phyloP scores from a whole-genome alignment of 2,329 filamentous ascomycete genomes.

The Biscogniauxia sp. region DNA sequence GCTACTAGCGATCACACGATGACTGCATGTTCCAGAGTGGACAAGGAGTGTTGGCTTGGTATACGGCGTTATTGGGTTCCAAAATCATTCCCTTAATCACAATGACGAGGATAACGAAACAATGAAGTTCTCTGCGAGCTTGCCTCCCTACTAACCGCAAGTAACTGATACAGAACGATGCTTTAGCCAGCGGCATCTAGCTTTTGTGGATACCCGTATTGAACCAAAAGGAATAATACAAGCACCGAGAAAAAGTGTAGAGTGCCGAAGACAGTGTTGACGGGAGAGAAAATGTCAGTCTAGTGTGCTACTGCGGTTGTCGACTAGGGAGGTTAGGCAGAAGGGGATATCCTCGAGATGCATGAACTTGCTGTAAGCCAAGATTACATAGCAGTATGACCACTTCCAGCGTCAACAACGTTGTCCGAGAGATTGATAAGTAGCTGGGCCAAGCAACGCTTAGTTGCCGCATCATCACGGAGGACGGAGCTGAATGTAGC shows the following conservation, averaged over 20 bases:
- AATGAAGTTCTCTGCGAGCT: not conserved
- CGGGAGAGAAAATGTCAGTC: not conserved
- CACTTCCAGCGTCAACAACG: slow-evolving; percentile 51
- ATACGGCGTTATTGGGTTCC: not conserved
- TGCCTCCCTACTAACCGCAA: not conserved
- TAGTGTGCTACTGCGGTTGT: not conserved
- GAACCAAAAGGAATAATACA: not conserved
- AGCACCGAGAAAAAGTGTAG: not conserved
- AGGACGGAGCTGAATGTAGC: slow-evolving; percentile 96
- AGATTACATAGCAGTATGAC: slow-evolving; percentile 27
- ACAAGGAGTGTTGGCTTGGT: too few relatives aligned
- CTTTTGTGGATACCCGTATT: not conserved
- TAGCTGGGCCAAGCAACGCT: slow-evolving; percentile 94
- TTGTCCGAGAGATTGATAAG: slow-evolving; percentile 95
- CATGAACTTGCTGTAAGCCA: not conserved
- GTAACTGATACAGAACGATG: not conserved
- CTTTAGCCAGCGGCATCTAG: not conserved
- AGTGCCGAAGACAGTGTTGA: not conserved
- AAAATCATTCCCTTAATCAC: not conserved
- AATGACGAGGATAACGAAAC: not conserved
- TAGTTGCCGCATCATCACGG: slow-evolving; percentile 94
- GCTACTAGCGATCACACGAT: too few relatives aligned
- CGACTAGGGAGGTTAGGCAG: not conserved
- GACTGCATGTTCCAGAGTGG: too few relatives aligned
- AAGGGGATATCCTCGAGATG: not conserved